Conservation (phyloP, 768 basidiomycete species). For the Vararia minispora region DNA sequence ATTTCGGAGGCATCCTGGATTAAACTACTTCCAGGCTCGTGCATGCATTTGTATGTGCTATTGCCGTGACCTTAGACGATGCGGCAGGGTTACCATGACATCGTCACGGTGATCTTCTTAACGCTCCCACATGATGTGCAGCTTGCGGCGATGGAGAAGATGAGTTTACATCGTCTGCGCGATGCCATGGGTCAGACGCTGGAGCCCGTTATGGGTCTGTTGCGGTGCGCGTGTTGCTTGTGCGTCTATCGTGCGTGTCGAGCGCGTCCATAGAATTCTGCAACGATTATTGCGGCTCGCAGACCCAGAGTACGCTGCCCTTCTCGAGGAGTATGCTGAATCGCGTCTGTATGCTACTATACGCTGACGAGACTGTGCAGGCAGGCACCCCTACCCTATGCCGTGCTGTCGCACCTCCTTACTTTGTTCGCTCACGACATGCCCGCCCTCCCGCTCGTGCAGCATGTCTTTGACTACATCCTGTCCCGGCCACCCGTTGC, state of each 20-base stretch:
- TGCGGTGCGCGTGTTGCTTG: constrained; percentile 35
- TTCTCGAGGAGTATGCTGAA: constrained; percentile 50
- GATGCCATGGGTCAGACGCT: constrained; percentile 84
- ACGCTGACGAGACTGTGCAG: constrained; percentile 23
- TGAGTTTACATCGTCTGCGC: constrained; percentile 68
- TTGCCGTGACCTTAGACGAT: neutral
- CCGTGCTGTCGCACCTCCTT: constrained; percentile 80
- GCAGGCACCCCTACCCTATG: constrained; percentile 74
- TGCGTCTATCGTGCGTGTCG: neutral
- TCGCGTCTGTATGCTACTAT: neutral
- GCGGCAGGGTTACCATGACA: constrained; percentile 82
- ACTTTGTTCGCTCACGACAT: constrained; percentile 91
- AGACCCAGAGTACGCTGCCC: constrained; percentile 57
- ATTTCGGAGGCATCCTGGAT: constrained; percentile 58
- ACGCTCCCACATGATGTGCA: constrained; percentile 55
- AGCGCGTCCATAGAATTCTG: constrained; percentile 40
- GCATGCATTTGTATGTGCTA: neutral
- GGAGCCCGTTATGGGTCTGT: constrained; percentile 73
- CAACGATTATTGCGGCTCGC: constrained; percentile 61
- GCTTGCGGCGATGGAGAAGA: constrained; percentile 49
- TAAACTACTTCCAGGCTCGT: constrained; percentile 77
- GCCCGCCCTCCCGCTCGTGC: constrained; percentile 79
- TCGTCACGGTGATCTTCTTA: constrained; percentile 73
- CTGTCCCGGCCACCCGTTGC: constrained; percentile 73
- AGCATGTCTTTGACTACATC: constrained; percentile 87